Conservation (phyloP, 345 rosid species). For the Arabis alpina region DNA sequence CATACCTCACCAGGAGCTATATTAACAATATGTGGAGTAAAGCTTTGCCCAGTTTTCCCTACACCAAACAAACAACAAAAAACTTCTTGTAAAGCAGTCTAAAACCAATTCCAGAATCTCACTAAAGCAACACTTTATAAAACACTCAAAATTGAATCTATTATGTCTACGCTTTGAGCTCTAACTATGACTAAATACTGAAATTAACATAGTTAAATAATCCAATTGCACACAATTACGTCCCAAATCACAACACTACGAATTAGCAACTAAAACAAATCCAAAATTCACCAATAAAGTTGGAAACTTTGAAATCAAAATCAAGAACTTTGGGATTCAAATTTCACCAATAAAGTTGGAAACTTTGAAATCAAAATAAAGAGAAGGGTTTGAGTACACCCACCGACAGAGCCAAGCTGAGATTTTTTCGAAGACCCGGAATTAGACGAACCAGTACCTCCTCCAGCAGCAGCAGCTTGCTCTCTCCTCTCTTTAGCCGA, state of each 20-base stretch:
- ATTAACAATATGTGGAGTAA: constrained; percentile 76
- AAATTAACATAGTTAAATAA: constrained; percentile 15
- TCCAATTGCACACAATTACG: constrained; percentile 4
- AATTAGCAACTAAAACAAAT: background rate
- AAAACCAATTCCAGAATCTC: constrained; percentile 2
- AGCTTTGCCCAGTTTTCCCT: constrained; percentile 80
- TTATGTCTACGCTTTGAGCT: background rate
- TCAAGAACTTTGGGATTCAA: background rate
- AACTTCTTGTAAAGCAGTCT: background rate
- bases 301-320: constrained; percentile 11
- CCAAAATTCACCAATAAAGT: constrained; percentile 9
- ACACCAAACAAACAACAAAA: constrained; percentile 23
- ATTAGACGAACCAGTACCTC: constrained; percentile 30
- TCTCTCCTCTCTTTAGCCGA: constrained; percentile 55
- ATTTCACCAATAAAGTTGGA: constrained; percentile 15
- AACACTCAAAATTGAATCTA: constrained; percentile 15
- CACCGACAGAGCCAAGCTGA: constrained; percentile 53
- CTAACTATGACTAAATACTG: background rate
- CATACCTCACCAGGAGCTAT: constrained; percentile 88
- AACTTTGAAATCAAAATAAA: background rate
- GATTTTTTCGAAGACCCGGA: constrained; percentile 52
- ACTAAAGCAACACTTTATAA: constrained; percentile 3
- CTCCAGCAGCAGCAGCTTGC: constrained; percentile 39
- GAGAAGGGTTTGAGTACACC: constrained; percentile 23
- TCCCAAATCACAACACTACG: background rate